Base-by-base conservation (phyloP, 2,329 filamentous ascomycete genomes). In the Tolypocladium cylindrosporum region DNA sequence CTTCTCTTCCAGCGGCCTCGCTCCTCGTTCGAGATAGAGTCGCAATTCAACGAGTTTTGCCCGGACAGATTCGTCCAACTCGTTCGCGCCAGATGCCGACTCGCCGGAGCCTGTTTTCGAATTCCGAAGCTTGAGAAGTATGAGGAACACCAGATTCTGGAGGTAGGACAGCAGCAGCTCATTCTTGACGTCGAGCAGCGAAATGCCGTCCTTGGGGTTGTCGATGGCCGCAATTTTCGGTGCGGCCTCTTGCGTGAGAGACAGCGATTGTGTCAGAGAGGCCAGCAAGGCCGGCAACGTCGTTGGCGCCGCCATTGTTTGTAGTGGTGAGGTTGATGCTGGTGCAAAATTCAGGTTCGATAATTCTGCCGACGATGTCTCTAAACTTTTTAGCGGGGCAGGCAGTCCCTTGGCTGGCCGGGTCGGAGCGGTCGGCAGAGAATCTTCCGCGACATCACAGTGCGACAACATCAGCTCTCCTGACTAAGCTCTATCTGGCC, bases 151-250 rank as follows among this genome's bases (percentile, higher is more conserved):
- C 4, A 97, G 84, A 67, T 96, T 95, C 68, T 99, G 93, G 0
- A 99, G 80, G 73, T 99, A 99, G 4, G 93, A 93, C 43, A 99
- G 85, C 21, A 99, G 85, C n/a, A 99, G 81, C 70, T 99, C 94
- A 74, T 95, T 97, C 77, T 99, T 99, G 63, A 90, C 86, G 69
- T 97, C 91, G 67, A 99, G 86, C 1, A 99, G 84, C 0, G 94
- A 97, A 59, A 99, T 94, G 68, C 94, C 93, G 66, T 96, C 86
- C 62, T 87, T 80, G 1, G 89, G 87, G n/a, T 89, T 84, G 54
- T 88, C 77, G 60, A 95, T 82, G 16, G 78, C 72, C n/a, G 79
- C 70, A 21, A 85, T 70, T 54, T 83, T 82, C 0, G 87, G 84
- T 0, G 87, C 80, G 7, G 87, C 85, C 59, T 91, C 84, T 52